phyloP scores from a whole-genome alignment of 352 stramenopile species.

The Albugo laibachii region DNA sequence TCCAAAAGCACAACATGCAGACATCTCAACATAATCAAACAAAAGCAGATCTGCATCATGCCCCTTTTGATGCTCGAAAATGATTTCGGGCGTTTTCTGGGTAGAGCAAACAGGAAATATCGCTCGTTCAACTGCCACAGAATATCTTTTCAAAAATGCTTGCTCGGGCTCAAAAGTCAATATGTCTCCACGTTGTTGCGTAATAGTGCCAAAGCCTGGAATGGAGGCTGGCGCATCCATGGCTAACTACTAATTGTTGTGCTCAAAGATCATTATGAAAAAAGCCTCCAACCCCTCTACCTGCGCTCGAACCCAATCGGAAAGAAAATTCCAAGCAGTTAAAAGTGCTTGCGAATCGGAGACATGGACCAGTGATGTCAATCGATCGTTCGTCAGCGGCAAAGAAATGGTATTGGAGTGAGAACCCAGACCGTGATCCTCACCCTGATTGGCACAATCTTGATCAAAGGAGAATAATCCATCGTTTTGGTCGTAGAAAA shows the following conservation, averaged over 20 bases:
- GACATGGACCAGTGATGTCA: neutral
- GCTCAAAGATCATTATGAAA: neutral
- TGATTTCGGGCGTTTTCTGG: no score
- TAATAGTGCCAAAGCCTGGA: conserved; percentile 41
- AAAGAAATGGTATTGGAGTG: no score
- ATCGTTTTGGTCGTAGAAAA: no score
- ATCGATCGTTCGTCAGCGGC: no score
- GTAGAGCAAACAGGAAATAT: neutral
- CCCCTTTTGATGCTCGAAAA: no score
- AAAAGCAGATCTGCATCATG: no score
- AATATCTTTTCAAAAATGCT: conserved; percentile 29
- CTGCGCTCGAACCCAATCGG: conserved; percentile 46
- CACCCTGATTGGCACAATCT: no score
- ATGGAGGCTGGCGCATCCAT: conserved; percentile 49
- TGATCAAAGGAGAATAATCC: no score
- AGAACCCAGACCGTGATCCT: no score
- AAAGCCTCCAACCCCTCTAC: conserved; percentile 4
- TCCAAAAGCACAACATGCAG: conserved; percentile 27
- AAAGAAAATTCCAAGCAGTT: conserved; percentile 32
- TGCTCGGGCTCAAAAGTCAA: conserved; percentile 24
- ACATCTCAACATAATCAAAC: conserved; percentile 56
- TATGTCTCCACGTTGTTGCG: conserved; percentile 16
- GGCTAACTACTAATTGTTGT: conserved; percentile 20
- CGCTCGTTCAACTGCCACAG: conserved; percentile 15
- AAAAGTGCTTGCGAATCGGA: conserved; percentile 19